phyloP scores from a whole-genome alignment of 768 basidiomycete genomes.

The Phallus indusiatus region DNA sequence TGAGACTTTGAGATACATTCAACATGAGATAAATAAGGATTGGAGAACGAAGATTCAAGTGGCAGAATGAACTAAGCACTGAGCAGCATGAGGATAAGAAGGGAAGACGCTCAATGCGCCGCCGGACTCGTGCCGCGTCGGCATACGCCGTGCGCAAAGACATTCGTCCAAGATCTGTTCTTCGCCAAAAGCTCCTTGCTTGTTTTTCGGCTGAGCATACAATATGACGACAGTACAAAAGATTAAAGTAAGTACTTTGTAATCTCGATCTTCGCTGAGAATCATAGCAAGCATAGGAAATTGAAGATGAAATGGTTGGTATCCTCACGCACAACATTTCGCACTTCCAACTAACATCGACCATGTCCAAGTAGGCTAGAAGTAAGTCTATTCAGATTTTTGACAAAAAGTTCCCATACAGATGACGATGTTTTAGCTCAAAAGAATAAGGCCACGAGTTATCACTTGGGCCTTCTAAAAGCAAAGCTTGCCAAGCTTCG shows the following conservation, averaged over 20 bases:
- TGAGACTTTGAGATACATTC: too few relatives aligned
- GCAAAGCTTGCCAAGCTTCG: constrained; percentile 97
- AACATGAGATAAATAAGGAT: too few relatives aligned
- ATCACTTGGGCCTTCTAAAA: constrained; percentile 93
- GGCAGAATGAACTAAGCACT: too few relatives aligned
- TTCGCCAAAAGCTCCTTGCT: too few relatives aligned
- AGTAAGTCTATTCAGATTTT: constrained; percentile 61
- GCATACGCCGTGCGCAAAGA: too few relatives aligned
- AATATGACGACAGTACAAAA: constrained; percentile 88
- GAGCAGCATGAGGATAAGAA: too few relatives aligned
- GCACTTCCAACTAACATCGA: not conserved
- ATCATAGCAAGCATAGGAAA: constrained; percentile 44
- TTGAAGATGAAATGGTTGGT: constrained; percentile 94
- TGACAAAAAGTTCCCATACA: not conserved
- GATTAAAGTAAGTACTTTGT: constrained; percentile 65
- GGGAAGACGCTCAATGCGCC: too few relatives aligned
- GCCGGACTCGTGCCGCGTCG: too few relatives aligned
- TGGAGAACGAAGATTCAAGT: too few relatives aligned
- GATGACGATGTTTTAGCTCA: constrained; percentile 47
- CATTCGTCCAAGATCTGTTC: too few relatives aligned
- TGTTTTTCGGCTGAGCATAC: constrained; percentile 11
- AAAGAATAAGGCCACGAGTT: constrained; percentile 94
- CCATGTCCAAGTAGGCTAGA: constrained; percentile 51
- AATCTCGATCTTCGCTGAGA: constrained; percentile 14
- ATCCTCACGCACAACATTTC: not conserved